Evolutionary conservation across 345 rosid genomes (phyloP), one percentile per base, ranked within the genome.

Genomic region (Boechera divaricarpa): DNA sequence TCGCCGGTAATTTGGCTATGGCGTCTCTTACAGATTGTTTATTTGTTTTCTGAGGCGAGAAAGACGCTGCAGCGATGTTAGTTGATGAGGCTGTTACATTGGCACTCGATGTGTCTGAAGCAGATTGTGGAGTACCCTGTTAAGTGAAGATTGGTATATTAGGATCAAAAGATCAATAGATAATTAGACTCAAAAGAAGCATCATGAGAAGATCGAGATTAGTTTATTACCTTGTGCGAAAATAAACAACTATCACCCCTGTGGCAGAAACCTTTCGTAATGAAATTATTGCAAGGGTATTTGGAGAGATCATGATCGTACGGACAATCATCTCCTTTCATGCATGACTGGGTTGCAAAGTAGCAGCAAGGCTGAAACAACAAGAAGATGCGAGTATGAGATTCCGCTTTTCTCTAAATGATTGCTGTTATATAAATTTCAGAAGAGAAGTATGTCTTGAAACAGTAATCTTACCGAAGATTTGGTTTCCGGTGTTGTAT

Each of bases 271-370:
- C 97, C 93, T 33, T 79, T 85, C 53, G 87, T 70, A 5, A 21
- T 58, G 62, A 78, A 87, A 73, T 84, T 92, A 48, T 32, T 74
- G 82, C 96, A 95, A 42, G 94, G 89, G 79, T 95, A 92, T 75
- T 89, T 95, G 76, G 86, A 86, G 63, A 95, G 98, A 45, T 88
- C 81, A 72, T 95, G 99, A 74, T 95, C 99, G 82, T 82, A 91
- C 44, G 96, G 98, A 80, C 98, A 95, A 45, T 87, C 83, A 16
- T 89, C 94, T 68, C 96, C 98, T 84, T 92, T 92, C 96, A 92
- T 86, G 83, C 99, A 92, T 18, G 90, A 79, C 59, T 84, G 81
- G 5, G 91, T 92, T 13, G 92, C 94, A 87, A 89, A 95, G 84
- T 89, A 87, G 79, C 83, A 70, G 82, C 98, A 95, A 0, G 99